Conservation (phyloP, 345 rosid species). For the Pugionium dolabratum region DNA sequence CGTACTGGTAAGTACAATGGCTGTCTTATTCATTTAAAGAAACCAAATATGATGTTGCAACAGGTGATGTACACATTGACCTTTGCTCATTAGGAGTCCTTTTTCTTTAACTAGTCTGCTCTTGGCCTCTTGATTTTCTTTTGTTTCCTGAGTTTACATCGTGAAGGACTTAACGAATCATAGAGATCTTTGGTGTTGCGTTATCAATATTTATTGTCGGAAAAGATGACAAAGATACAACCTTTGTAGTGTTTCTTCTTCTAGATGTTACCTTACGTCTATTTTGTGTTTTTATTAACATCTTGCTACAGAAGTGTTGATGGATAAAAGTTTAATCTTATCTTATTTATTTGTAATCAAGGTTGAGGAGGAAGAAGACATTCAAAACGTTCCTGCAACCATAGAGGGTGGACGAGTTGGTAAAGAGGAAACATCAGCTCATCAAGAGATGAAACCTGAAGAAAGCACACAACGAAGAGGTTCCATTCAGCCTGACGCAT, state of each 20-base stretch:
- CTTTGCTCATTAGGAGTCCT: background rate
- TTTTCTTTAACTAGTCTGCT: slow-evolving; percentile 18
- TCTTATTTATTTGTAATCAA: slow-evolving; percentile 45
- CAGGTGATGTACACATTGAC: slow-evolving; percentile 14
- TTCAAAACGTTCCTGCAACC: slow-evolving; percentile 58
- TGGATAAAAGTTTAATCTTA: slow-evolving; percentile 19
- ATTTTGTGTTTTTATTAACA: slow-evolving; percentile 17
- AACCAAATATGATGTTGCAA: slow-evolving; percentile 19
- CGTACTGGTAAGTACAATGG: slow-evolving; percentile 59
- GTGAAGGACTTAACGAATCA: slow-evolving; percentile 13
- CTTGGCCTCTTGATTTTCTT: slow-evolving; percentile 30
- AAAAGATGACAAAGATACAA: slow-evolving; percentile 10
- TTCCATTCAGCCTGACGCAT: slow-evolving; percentile 45
- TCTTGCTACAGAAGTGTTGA: slow-evolving; percentile 17
- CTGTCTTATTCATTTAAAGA: slow-evolving; percentile 17
- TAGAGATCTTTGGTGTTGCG: slow-evolving; percentile 11
- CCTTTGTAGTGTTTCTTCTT: slow-evolving; percentile 13
- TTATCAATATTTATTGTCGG: slow-evolving; percentile 11
- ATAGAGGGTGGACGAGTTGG: slow-evolving; percentile 49
- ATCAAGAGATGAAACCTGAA: slow-evolving; percentile 43
- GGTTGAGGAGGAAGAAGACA: slow-evolving; percentile 92
- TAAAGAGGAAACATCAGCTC: slow-evolving; percentile 51
- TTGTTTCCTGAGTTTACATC: slow-evolving; percentile 20
- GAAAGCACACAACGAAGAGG: slow-evolving; percentile 45
- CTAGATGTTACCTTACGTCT: slow-evolving; percentile 4